Evolutionary conservation across 2,329 filamentous ascomycete species (phyloP).

Genomic region (Scytalidium sp.): DNA sequence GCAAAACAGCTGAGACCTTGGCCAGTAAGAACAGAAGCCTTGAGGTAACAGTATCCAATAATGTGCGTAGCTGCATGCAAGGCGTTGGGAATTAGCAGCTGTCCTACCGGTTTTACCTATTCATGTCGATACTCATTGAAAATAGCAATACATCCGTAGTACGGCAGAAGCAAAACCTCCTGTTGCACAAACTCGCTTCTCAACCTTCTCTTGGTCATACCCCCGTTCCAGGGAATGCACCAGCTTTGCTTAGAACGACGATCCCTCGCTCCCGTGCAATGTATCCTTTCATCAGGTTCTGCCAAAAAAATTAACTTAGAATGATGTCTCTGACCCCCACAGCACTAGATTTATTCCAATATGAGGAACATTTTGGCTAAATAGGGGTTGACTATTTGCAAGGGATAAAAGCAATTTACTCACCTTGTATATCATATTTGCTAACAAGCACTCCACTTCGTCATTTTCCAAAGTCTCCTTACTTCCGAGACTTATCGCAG

Average conservation of each 20-base stretch:
- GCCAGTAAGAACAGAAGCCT: background rate
- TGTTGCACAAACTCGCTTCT: background rate
- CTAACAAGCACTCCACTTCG: conserved; percentile 91
- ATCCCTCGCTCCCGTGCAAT: conserved; percentile 88
- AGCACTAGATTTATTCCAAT: too few species aligned
- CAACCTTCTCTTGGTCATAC: conserved; percentile 36
- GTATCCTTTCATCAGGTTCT: conserved; percentile 83
- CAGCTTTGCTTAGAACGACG: conserved; percentile 88
- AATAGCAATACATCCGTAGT: too few species aligned
- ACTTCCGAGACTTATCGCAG: conserved; percentile 74
- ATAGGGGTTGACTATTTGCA: too few species aligned
- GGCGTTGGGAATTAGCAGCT: background rate
- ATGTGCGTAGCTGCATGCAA: background rate
- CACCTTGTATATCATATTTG: conserved; percentile 99
- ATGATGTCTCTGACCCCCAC: too few species aligned
- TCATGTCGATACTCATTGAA: too few species aligned
- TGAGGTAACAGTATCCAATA: background rate
- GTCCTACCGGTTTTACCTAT: too few species aligned
- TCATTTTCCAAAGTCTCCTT: conserved; percentile 72
- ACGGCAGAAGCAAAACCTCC: too few species aligned
- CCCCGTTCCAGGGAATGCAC: conserved; percentile 90
- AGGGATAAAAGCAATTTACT: conserved; percentile 19
- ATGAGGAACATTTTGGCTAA: too few species aligned
- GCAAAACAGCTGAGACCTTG: too few species aligned
- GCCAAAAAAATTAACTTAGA: too few species aligned